phyloP scores from a whole-genome alignment of 352 stramenopile genomes.

The Pythium myriotylum region DNA sequence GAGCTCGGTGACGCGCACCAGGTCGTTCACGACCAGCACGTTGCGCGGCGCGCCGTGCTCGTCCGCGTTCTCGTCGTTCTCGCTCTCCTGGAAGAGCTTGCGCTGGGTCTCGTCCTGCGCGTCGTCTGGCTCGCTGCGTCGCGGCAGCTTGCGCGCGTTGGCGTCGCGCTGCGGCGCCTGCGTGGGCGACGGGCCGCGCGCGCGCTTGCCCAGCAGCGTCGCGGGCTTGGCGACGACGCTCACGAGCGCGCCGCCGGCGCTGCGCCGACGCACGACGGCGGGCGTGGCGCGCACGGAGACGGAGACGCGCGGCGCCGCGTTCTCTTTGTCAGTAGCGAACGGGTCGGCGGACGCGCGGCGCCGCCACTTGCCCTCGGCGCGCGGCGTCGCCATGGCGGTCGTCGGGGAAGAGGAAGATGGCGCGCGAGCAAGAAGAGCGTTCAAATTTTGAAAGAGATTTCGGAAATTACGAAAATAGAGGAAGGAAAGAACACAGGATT shows the following conservation, averaged over 20 bases:
- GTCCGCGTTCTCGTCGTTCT: slow-evolving; percentile 4
- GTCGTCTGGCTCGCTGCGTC: neutral
- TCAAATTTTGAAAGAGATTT: slow-evolving; percentile 14
- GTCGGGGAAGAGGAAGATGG: neutral
- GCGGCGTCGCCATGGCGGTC: slow-evolving; percentile 13
- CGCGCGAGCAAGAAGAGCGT: neutral
- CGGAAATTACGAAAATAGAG: neutral
- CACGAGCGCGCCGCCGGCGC: neutral
- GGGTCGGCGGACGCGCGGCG: slow-evolving; percentile 16
- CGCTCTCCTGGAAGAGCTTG: slow-evolving; percentile 16
- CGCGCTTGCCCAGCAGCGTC: slow-evolving; percentile 17
- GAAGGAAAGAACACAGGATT: too few species aligned
- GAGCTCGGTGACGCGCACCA: slow-evolving; percentile 37
- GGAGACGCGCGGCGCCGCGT: slow-evolving; percentile 9
- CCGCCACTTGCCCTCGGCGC: slow-evolving; percentile 7
- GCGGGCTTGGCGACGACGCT: slow-evolving; percentile 14
- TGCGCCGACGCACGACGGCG: slow-evolving; percentile 14
- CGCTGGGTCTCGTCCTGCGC: slow-evolving; percentile 12
- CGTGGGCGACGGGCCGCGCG: slow-evolving; percentile 21
- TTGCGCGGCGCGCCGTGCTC: slow-evolving; percentile 4
- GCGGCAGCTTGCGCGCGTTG: slow-evolving; percentile 10
- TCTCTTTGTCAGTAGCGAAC: slow-evolving; percentile 18
- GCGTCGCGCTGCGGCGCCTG: neutral
- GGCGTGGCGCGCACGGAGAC: too few species aligned
- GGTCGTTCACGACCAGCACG: slow-evolving; percentile 55